A percentile compares a stretch with the other conserved stretches of the same genome.
These are phyloP conservation scores for Termitomyces eurrhizus DNA, from an alignment of 768 basidiomycete species.

Conservation along the genomic window DNA sequence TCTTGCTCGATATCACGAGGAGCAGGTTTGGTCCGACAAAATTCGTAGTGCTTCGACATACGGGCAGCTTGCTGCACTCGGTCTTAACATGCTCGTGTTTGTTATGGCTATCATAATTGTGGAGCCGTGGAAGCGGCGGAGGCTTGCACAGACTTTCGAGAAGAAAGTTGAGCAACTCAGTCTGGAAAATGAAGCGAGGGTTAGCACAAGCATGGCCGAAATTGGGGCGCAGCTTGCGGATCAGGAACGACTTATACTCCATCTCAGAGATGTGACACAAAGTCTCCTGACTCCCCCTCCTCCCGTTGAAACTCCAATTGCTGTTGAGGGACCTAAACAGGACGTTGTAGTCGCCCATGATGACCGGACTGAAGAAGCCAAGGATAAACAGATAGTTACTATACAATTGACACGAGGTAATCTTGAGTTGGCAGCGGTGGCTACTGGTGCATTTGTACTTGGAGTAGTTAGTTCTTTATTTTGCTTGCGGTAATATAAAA, in stretches of 20 bases:
- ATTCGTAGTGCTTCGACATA: constrained; percentile 95
- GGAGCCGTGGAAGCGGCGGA: constrained; percentile 93
- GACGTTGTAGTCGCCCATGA: constrained; percentile 3
- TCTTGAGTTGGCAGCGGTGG: constrained; percentile 25
- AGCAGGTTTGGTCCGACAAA: constrained; percentile 99
- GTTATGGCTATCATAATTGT: constrained; percentile 85
- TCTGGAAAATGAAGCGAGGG: constrained; percentile 44
- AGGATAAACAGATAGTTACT: constrained; percentile 5
- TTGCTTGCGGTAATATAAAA: constrained; percentile 22
- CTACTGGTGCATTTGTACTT: constrained; percentile 32
- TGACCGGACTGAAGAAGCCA: constrained; percentile 6
- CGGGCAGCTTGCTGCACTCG: constrained; percentile 80
- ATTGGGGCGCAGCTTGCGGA: constrained; percentile 45
- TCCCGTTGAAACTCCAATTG: background rate
- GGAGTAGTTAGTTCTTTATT: constrained; percentile 30
- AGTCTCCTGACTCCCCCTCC: constrained; percentile 1
- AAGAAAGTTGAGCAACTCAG: constrained; percentile 69
- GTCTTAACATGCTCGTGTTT: constrained; percentile 88
- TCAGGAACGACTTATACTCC: constrained; percentile 28
- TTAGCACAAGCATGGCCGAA: constrained; percentile 45
- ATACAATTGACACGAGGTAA: constrained; percentile 7
- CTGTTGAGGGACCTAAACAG: constrained; percentile 5
- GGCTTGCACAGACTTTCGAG: constrained; percentile 87
- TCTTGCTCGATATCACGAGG: constrained; percentile 92
- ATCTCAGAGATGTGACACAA: constrained; percentile 13